phyloP scores from a whole-genome alignment of 805 yeast species.

The Myxozyma mucilagina region DNA sequence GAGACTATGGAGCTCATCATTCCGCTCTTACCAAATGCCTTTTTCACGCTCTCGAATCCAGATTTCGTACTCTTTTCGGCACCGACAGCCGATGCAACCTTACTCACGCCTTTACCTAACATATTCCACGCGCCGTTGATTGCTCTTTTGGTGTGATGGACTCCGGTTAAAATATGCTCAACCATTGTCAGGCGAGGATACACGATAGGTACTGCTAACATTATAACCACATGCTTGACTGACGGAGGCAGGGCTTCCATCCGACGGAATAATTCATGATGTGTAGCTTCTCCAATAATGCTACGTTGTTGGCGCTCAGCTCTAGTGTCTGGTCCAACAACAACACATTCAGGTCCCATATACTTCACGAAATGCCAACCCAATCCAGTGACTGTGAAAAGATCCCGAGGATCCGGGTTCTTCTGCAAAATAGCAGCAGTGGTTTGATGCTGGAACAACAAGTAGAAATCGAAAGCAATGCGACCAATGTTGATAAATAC shows the following conservation, averaged over 20 bases:
- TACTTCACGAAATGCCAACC: slow-evolving; percentile 77
- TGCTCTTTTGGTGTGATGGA: slow-evolving; percentile 41
- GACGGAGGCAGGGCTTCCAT: slow-evolving; percentile 57
- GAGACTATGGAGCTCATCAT: slow-evolving; percentile 74
- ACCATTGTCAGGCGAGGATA: slow-evolving; percentile 93
- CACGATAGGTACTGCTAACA: slow-evolving; percentile 93
- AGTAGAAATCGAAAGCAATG: slow-evolving; percentile 78
- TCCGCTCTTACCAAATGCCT: slow-evolving; percentile 42
- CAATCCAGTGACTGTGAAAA: slow-evolving; percentile 49
- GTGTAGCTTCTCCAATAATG: slow-evolving; percentile 58
- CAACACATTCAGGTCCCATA: slow-evolving; percentile 69
- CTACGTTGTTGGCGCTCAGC: slow-evolving; percentile 74
- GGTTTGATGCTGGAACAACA: slow-evolving; percentile 88
- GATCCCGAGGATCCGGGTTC: slow-evolving; percentile 25
- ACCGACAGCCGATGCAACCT: slow-evolving; percentile 62
- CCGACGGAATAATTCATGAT: slow-evolving; percentile 61
- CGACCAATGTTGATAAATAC: slow-evolving; percentile 73
- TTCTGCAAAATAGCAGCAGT: slow-evolving; percentile 41
- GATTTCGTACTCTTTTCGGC: slow-evolving; percentile 38
- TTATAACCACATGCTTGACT: slow-evolving; percentile 72
- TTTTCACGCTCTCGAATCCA: slow-evolving; percentile 35
- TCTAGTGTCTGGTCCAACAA: slow-evolving; percentile 87
- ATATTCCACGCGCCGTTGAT: slow-evolving; percentile 31
- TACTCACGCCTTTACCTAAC: slow-evolving; percentile 33
- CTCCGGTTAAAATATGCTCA: slow-evolving; percentile 64